Percentiles rank a stretch among this genome's conserved stretches.
Conservation (phyloP, 805 yeast genomes). For the Ogataea wickerhamii region DNA sequence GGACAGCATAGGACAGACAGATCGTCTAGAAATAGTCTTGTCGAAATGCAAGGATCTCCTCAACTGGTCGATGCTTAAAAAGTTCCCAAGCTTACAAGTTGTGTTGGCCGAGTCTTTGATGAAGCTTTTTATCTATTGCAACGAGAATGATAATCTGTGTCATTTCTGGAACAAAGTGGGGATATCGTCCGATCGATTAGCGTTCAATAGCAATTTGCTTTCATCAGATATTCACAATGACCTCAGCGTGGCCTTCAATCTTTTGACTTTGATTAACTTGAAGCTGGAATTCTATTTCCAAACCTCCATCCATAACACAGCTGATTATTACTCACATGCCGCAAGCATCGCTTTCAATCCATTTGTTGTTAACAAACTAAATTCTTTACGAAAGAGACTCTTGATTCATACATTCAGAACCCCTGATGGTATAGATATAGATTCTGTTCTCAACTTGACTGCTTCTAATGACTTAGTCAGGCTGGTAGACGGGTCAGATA, state of each 20-base stretch:
- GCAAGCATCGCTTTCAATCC: conserved; percentile 13
- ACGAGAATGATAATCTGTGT: conserved; percentile 13
- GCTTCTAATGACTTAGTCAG: conserved; percentile 9
- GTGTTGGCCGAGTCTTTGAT: conserved; percentile 26
- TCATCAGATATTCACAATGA: conserved; percentile 16
- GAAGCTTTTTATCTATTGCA: conserved; percentile 19
- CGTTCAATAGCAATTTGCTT: conserved; percentile 7
- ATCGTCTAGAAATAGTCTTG: conserved; percentile 17
- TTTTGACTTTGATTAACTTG: conserved; percentile 15
- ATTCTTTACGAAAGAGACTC: conserved; percentile 13
- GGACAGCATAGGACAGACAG: conserved; percentile 15
- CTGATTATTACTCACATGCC: conserved; percentile 4
- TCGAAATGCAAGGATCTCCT: conserved; percentile 25
- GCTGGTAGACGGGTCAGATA: conserved; percentile 10
- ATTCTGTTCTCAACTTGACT: conserved; percentile 10
- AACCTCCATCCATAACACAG: background rate
- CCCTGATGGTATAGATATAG: conserved; percentile 6
- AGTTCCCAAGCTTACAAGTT: conserved; percentile 26
- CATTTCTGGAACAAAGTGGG: conserved; percentile 25
- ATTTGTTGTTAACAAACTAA: conserved; percentile 10
- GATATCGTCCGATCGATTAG: conserved; percentile 10
- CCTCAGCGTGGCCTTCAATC: conserved; percentile 18
- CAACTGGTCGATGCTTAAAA: conserved; percentile 27
- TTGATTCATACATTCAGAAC: conserved; percentile 6
- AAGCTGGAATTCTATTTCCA: conserved; percentile 2